Conservation (phyloP, 2,329 filamentous ascomycete genomes). For the Biscogniauxia sp. region DNA sequence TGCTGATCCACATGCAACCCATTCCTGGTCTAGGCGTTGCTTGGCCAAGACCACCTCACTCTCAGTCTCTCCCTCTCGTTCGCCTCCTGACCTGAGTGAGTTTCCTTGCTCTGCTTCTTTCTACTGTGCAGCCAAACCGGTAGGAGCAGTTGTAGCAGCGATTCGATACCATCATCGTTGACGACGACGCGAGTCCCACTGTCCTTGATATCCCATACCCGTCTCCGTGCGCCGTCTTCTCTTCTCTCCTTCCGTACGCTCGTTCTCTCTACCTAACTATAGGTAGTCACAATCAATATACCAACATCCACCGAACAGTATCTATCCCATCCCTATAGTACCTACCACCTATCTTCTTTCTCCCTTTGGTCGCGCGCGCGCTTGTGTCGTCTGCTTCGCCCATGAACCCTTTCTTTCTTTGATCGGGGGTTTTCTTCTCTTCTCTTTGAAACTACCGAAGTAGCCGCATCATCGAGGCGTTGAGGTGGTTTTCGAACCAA, state of each 20-base stretch:
- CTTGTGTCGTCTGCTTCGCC: background rate
- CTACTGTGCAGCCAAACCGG: background rate
- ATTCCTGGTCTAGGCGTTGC: slow-evolving; percentile 4
- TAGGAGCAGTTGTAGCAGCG: no score
- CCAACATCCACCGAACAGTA: no score
- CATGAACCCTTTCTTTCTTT: background rate
- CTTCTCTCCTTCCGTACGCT: slow-evolving; percentile 1
- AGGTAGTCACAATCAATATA: no score
- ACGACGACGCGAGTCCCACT: slow-evolving; percentile 20
- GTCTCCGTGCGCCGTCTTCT: slow-evolving; percentile 9
- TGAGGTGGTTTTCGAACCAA: background rate
- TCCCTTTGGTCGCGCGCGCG: background rate
- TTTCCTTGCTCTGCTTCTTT: background rate
- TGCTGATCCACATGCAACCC: slow-evolving; percentile 5
- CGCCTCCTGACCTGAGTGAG: background rate
- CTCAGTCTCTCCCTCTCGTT: background rate
- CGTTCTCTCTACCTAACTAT: background rate
- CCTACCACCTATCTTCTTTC: background rate
- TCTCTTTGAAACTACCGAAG: background rate
- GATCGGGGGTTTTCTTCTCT: background rate
- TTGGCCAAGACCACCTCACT: background rate
- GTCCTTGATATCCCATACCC: slow-evolving; percentile 21
- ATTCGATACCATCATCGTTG: slow-evolving; percentile 9
- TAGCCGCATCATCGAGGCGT: background rate
- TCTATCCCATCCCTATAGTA: background rate